Percentiles rank a stretch among this genome's conserved stretches.
Conservation (phyloP, 208 protist species). For the Wallacemonas sp. region DNA sequence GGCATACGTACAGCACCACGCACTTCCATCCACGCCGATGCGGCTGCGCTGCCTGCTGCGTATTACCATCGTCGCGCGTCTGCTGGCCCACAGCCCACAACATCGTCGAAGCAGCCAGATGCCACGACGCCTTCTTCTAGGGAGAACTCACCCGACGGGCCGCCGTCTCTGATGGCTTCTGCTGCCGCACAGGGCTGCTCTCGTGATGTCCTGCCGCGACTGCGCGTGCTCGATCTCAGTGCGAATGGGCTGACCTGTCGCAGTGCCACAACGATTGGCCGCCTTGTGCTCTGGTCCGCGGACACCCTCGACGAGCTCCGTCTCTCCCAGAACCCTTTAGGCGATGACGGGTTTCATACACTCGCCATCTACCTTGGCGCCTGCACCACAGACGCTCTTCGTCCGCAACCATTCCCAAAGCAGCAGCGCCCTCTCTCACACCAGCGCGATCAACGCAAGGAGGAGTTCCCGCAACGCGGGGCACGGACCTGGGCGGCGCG, state of each 20-base stretch:
- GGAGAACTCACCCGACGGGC: background rate
- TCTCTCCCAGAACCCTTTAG: constrained; percentile 55
- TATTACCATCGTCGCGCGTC: constrained; percentile 2
- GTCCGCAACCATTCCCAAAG: too few relatives aligned
- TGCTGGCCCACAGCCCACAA: background rate
- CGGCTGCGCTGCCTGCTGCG: background rate
- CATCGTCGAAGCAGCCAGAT: background rate
- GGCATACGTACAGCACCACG: background rate
- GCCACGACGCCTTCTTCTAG: background rate
- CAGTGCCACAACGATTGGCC: constrained; percentile 61
- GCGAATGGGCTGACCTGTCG: constrained; percentile 65
- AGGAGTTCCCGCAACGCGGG: background rate
- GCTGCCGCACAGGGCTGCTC: background rate
- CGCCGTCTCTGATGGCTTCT: too few relatives aligned
- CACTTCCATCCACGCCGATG: background rate
- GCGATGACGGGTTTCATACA: constrained; percentile 78
- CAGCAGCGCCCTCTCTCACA: too few relatives aligned
- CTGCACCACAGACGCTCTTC: background rate
- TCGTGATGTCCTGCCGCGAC: constrained; percentile 23
- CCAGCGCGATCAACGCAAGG: too few relatives aligned
- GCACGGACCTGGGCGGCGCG: background rate
- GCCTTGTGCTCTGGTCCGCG: constrained; percentile 59
- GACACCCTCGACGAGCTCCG: constrained; percentile 66
- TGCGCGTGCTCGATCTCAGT: constrained; percentile 71
- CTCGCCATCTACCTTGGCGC: constrained; percentile 62